phyloP scores from a whole-genome alignment of 495 filamentous ascomycete species.

The Penicillium samsonianum region DNA sequence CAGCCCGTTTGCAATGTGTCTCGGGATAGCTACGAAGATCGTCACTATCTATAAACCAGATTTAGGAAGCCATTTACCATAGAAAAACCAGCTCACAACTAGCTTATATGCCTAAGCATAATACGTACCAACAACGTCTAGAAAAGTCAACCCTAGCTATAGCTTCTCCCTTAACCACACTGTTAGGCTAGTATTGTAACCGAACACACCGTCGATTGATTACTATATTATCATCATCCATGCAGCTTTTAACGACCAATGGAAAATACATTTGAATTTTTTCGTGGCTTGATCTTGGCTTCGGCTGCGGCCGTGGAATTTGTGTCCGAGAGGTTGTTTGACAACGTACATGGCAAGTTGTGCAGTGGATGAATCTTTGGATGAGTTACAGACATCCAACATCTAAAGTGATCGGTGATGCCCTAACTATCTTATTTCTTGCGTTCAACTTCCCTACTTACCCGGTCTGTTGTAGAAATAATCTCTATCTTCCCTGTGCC shows the following conservation, averaged over 20 bases:
- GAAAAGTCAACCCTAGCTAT: too few species aligned
- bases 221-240: background rate
- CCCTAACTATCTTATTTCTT: background rate
- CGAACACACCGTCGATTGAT: background rate
- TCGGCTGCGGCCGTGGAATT: background rate
- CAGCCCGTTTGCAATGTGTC: background rate
- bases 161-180: background rate
- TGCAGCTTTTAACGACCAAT: background rate
- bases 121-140: too few species aligned
- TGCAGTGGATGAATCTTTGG: background rate
- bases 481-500: too few species aligned
- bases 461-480: too few species aligned
- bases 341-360: background rate
- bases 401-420: background rate
- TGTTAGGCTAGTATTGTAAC: background rate
- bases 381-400: background rate
- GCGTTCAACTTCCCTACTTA: too few species aligned
- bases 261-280: background rate
- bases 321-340: background rate
- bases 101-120: too few species aligned
- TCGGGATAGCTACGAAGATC: background rate
- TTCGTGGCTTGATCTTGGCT: background rate
- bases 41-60: background rate
- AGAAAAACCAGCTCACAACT: background rate
- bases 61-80: background rate